Percentiles rank a stretch among this genome's conserved stretches.
These are phyloP conservation scores for Stephanodiscus triporus DNA, from an alignment of 108 stramenopile genomes.

Conservation along the genomic window DNA sequence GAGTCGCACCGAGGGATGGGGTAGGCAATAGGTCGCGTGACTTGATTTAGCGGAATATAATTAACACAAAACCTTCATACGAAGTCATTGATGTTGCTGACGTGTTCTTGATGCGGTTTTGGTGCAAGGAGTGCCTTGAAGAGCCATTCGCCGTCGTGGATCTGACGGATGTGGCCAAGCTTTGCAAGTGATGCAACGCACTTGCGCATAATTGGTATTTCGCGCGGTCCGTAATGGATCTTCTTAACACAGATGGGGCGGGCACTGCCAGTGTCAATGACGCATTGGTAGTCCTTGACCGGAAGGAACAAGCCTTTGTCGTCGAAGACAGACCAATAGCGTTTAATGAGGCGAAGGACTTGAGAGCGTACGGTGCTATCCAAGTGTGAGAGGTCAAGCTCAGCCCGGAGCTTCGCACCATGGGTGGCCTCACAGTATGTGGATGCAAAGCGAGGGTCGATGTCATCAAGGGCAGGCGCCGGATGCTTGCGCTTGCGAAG, in stretches of 20 bases:
- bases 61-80: neutral
- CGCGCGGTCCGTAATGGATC: constrained; percentile 1
- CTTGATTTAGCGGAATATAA: neutral
- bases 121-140: constrained; percentile 12
- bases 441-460: neutral
- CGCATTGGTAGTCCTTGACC: no score
- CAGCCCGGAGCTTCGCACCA: neutral
- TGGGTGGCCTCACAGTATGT: neutral
- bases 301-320: no score
- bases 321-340: no score
- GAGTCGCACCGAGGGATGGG: neutral
- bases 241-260: no score
- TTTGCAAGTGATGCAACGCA: constrained; percentile 2
- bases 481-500: constrained; percentile 1
- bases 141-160: constrained; percentile 10
- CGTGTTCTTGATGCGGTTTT: neutral
- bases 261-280: no score
- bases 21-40: neutral
- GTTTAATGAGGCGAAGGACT: neutral
- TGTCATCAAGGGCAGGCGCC: neutral
- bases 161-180: constrained; percentile 8
- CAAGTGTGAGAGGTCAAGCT: neutral
- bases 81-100: neutral
- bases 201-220: constrained; percentile 12
- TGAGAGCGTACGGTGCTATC: neutral